phyloP scores from a whole-genome alignment of 257 asterid genomes.

The Solanum virginianum region DNA sequence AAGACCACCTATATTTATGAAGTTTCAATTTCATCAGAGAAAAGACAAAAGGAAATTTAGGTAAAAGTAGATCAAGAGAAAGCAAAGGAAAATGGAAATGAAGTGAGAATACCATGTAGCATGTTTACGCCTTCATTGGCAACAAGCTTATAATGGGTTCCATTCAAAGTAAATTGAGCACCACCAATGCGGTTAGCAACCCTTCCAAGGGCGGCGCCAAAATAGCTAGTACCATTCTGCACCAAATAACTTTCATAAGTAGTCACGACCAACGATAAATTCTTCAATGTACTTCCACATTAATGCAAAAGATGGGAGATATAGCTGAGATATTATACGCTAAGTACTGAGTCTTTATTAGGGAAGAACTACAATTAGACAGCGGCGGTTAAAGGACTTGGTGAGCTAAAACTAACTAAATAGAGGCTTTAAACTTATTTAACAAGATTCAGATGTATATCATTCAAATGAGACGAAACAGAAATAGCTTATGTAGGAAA shows the following conservation, averaged over 20 bases:
- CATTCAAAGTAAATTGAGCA: conserved; percentile 12
- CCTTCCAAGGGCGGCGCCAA: conserved; percentile 21
- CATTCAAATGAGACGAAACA: background rate
- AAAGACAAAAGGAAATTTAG: background rate
- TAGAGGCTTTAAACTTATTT: background rate
- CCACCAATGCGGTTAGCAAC: conserved; percentile 13
- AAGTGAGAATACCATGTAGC: conserved; percentile 8
- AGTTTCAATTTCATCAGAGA: background rate
- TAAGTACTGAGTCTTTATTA: background rate
- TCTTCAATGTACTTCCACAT: background rate
- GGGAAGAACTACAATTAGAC: background rate
- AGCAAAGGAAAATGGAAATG: background rate
- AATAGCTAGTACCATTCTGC: conserved; percentile 6
- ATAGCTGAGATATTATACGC: background rate
- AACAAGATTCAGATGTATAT: background rate
- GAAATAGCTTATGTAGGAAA: background rate
- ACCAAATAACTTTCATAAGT: background rate
- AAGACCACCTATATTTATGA: conserved; percentile 42
- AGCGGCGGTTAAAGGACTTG: background rate
- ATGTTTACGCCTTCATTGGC: conserved; percentile 15
- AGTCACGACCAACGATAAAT: background rate
- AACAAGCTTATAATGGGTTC: conserved; percentile 5
- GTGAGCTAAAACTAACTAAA: background rate
- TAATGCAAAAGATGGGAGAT: background rate
- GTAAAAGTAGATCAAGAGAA: background rate